Conservation (phyloP, 106 monocot genomes). For the Alisma plantagoaquatica region DNA sequence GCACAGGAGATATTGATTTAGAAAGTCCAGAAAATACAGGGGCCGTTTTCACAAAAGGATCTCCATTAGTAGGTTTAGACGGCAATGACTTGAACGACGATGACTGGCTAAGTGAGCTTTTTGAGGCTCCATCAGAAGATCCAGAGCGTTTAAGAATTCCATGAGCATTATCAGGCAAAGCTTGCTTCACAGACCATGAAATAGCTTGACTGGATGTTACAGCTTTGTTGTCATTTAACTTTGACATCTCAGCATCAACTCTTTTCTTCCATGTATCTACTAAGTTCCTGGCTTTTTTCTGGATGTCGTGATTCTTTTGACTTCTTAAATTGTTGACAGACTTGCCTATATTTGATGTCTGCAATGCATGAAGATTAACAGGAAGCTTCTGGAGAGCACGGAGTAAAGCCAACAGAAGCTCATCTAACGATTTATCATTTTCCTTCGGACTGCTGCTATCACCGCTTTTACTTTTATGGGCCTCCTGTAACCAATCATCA, state of each 20-base stretch:
- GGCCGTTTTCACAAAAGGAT: conserved; percentile 26
- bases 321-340: conserved; percentile 72
- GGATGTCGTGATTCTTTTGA: conserved; percentile 77
- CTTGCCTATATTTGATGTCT: conserved; percentile 75
- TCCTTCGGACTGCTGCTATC: conserved; percentile 77
- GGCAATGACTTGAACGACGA: conserved; percentile 29
- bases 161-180: conserved; percentile 33
- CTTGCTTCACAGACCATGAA: conserved; percentile 45
- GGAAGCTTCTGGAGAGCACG: conserved; percentile 84
- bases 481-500: conserved; percentile 91
- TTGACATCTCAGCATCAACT: conserved; percentile 81
- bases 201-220: conserved; percentile 31
- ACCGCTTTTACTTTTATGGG: conserved; percentile 62
- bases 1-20: conserved; percentile 21
- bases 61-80: conserved; percentile 27
- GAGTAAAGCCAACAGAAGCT: conserved; percentile 62
- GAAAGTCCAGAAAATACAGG: conserved; percentile 18
- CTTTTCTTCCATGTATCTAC: conserved; percentile 92
- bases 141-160: conserved; percentile 31
- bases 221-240: conserved; percentile 38
- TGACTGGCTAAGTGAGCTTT: conserved; percentile 31
- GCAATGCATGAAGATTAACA: conserved; percentile 71
- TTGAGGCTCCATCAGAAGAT: conserved; percentile 23
- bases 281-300: conserved; percentile 73
- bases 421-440: conserved; percentile 66